phyloP scores from a whole-genome alignment of 139 green algal species.

The Asterochloris erici region DNA sequence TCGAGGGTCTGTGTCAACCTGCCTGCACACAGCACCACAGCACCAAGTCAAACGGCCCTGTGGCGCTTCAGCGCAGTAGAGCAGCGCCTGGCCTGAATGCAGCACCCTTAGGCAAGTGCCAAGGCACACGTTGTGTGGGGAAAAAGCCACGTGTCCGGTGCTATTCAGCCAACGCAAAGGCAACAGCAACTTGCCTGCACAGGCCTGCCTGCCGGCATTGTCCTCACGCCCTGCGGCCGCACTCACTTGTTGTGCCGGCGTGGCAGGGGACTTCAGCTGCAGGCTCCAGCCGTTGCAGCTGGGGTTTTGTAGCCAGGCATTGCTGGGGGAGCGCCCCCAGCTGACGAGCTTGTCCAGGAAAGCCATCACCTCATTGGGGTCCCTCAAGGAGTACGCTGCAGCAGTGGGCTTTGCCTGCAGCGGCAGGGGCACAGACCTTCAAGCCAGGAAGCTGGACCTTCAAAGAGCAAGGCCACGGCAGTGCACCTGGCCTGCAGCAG shows the following conservation, averaged over 20 bases:
- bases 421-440: background rate
- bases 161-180: too few relatives aligned
- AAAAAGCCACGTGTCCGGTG: too few relatives aligned
- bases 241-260: background rate
- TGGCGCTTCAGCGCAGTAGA: too few relatives aligned
- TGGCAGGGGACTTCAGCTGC: background rate
- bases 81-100: too few relatives aligned
- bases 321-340: conserved; percentile 43
- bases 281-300: conserved; percentile 33
- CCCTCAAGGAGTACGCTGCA: conserved; percentile 65
- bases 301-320: conserved; percentile 32
- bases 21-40: too few relatives aligned
- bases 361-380: conserved; percentile 65
- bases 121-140: too few relatives aligned
- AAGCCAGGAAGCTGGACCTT: background rate
- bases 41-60: too few relatives aligned
- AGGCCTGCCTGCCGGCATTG: too few relatives aligned
- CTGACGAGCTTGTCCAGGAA: conserved; percentile 63
- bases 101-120: too few relatives aligned
- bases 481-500: background rate
- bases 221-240: too few relatives aligned
- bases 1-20: too few relatives aligned
- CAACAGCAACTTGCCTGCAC: too few relatives aligned
- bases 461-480: background rate
- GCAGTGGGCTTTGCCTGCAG: conserved; percentile 67